Percentiles rank a stretch among this genome's conserved stretches.
These are phyloP conservation scores for Exophiala xenobiotica DNA, from an alignment of 2,329 filamentous ascomycete genomes.

Conservation along the genomic window DNA sequence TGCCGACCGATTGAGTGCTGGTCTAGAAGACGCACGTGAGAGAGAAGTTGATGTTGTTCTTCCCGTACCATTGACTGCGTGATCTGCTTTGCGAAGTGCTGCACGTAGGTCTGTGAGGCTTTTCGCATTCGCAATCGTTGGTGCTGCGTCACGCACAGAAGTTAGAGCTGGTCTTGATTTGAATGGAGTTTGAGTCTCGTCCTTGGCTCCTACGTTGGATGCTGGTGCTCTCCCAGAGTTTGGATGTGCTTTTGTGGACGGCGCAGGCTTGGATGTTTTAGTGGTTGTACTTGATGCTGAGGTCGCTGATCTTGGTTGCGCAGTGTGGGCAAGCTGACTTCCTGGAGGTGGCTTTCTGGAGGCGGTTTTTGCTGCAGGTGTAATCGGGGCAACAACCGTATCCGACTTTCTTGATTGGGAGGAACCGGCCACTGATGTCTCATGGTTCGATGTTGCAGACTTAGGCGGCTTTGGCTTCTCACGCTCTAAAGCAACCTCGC, in stretches of 20 bases:
- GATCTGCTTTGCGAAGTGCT: conserved; percentile 5
- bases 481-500: no score
- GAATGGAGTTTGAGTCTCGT: not conserved
- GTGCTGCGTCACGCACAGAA: not conserved
- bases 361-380: conserved; percentile 7
- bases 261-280: not conserved
- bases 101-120: conserved; percentile 9
- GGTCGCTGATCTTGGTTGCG: not conserved
- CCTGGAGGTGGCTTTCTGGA: conserved; percentile 9
- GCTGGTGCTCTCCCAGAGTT: conserved; percentile 2
- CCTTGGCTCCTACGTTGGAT: conserved; percentile 5
- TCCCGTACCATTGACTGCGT: not conserved
- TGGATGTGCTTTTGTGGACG: conserved; percentile 1
- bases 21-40: not conserved
- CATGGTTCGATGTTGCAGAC: not conserved
- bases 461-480: not conserved
- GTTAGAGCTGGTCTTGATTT: conserved; percentile 1
- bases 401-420: conserved; percentile 1
- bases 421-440: not conserved
- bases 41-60: conserved; percentile 3
- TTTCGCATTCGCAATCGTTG: conserved; percentile 8
- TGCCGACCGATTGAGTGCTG: conserved; percentile 5
- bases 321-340: conserved; percentile 1
- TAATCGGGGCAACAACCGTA: conserved; percentile 4
- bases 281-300: not conserved